Conservation (phyloP, 2,329 filamentous ascomycete genomes). For the Paracamarosporium sp. region DNA sequence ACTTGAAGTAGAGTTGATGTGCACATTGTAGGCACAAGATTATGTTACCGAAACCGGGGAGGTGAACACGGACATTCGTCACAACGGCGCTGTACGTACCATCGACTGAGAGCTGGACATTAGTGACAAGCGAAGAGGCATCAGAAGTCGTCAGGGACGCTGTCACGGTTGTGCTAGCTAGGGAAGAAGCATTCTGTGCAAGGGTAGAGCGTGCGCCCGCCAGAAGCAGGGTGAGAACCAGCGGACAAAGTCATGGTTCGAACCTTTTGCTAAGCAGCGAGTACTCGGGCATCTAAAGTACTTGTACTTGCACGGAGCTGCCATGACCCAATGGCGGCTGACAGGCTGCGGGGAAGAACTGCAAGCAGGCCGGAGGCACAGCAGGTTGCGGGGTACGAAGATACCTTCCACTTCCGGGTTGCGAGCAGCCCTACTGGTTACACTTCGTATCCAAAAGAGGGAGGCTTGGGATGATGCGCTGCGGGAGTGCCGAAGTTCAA, state of each 20-base stretch:
- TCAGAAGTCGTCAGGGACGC: slow-evolving; percentile 13
- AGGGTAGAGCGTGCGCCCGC: not conserved
- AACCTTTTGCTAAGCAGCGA: too few relatives aligned
- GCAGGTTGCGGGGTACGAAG: not conserved
- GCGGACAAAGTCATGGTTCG: not conserved
- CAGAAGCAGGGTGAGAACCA: slow-evolving; percentile 3
- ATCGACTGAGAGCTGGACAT: slow-evolving; percentile 16
- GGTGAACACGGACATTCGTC: not conserved
- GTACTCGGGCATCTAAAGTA: not conserved
- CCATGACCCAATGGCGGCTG: not conserved
- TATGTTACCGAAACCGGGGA: not conserved
- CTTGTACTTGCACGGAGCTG: not conserved
- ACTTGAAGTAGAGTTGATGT: too few relatives aligned
- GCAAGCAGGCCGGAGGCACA: not conserved
- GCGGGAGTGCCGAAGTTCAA: not conserved
- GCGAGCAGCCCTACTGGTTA: not conserved
- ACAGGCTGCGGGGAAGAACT: not conserved
- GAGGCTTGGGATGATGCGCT: not conserved
- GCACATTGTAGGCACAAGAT: too few relatives aligned
- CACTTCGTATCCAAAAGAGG: not conserved
- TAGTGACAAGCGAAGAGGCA: slow-evolving; percentile 15
- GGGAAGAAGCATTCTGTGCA: slow-evolving; percentile 11
- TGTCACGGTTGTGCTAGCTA: slow-evolving; percentile 3
- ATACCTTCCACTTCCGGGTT: not conserved
- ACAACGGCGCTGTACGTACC: slow-evolving; percentile 7